Evolutionary conservation across 2,329 filamentous ascomycete genomes (phyloP).

Genomic region (Scytalidium lignicola): DNA sequence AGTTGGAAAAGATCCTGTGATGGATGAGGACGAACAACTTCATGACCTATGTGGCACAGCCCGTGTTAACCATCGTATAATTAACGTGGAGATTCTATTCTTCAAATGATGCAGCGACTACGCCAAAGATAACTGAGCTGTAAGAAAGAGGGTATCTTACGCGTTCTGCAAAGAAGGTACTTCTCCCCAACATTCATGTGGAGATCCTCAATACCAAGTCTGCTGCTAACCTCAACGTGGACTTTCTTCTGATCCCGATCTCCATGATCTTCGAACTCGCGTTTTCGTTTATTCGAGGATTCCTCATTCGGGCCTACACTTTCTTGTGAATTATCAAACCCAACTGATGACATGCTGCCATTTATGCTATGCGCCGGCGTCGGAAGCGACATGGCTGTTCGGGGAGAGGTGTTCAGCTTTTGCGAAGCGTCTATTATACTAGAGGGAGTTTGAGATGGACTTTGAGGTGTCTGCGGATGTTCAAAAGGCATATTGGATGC

Average conservation of each 20-base stretch:
- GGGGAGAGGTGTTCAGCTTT: constrained; percentile 48
- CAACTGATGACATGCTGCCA: constrained; percentile 35
- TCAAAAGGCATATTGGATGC: constrained; percentile 48
- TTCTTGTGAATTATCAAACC: constrained; percentile 14
- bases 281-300: constrained; percentile 58
- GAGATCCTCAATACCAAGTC: constrained; percentile 58
- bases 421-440: constrained; percentile 36
- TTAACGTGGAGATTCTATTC: background rate
- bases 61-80: constrained; percentile 29
- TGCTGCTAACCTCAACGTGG: constrained; percentile 56
- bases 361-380: constrained; percentile 60
- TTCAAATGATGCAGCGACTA: background rate
- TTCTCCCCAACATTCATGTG: constrained; percentile 63
- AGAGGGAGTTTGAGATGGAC: constrained; percentile 55
- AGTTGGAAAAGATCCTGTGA: constrained; percentile 55
- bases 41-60: constrained; percentile 24
- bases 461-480: constrained; percentile 64
- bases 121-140: constrained; percentile 4
- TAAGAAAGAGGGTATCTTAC: constrained; percentile 52
- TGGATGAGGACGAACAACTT: constrained; percentile 38
- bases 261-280: constrained; percentile 49
- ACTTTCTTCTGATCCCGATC: constrained; percentile 56
- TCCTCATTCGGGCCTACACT: constrained; percentile 36
- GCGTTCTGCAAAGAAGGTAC: constrained; percentile 61
- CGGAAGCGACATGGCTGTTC: constrained; percentile 39